phyloP scores from a whole-genome alignment of 495 filamentous ascomycete species.

The Paragyromitra xinjiangensis region DNA sequence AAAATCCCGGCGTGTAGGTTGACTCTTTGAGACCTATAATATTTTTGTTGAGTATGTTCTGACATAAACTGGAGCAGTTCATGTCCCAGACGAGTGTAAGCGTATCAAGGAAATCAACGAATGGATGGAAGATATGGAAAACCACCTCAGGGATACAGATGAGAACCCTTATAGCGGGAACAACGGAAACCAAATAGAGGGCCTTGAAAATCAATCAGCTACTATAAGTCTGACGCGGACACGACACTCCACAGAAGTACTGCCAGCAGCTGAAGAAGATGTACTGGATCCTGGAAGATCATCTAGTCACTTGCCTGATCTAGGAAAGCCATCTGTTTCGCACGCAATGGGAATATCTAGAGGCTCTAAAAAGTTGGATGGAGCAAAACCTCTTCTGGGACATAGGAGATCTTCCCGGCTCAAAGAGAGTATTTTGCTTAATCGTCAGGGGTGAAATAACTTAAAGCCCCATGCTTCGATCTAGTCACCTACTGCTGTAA shows the following conservation, averaged over 20 bases:
- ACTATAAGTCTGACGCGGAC: not conserved
- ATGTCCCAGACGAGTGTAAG: not conserved
- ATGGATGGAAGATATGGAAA: slow-evolving; percentile 27
- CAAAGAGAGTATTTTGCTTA: slow-evolving; percentile 12
- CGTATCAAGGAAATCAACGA: slow-evolving; percentile 1
- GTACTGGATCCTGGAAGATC: not conserved
- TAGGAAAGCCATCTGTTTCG: not conserved
- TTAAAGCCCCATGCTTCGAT: not conserved
- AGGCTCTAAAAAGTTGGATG: not conserved
- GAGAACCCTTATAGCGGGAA: not conserved
- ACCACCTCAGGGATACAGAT: not conserved
- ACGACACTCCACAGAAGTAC: not conserved
- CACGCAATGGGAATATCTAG: not conserved
- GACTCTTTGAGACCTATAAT: not conserved
- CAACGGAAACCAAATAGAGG: not conserved
- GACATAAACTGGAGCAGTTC: not conserved
- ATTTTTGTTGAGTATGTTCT: not conserved
- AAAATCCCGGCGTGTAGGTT: slow-evolving; percentile 3
- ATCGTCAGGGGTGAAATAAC: not conserved
- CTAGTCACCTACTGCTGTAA: not conserved
- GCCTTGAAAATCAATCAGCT: not conserved
- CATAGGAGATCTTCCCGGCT: slow-evolving; percentile 29
- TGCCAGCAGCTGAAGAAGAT: not conserved
- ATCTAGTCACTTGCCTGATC: not conserved
- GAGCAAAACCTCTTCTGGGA: not conserved